Conservation (phyloP, 2,329 filamentous ascomycete species). For the Rutstroemia sp. region DNA sequence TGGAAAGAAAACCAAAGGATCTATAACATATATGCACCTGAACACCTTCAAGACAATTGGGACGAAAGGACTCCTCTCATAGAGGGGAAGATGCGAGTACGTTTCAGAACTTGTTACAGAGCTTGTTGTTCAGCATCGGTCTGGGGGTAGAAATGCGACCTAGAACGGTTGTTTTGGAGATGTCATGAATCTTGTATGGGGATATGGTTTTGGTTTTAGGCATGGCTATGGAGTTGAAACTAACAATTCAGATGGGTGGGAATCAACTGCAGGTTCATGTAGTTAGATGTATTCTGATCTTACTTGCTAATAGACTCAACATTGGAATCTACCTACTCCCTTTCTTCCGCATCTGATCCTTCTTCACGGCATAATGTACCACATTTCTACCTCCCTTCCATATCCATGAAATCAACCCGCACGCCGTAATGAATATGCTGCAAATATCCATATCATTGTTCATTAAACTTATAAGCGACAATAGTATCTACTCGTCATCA, state of each 20-base stretch:
- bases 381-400: constrained; percentile 7
- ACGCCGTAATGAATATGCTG: constrained; percentile 26
- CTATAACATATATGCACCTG: neutral
- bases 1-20: neutral
- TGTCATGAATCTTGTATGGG: no score
- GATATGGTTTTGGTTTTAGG: no score
- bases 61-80: no score
- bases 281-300: neutral
- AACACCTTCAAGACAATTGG: no score
- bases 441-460: constrained; percentile 22
- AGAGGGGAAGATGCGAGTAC: no score
- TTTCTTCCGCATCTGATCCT: neutral
- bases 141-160: no score
- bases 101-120: no score
- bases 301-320: neutral
- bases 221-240: no score
- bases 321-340: neutral
- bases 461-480: constrained; percentile 17
- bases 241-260: no score
- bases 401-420: constrained; percentile 29
- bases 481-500: constrained; percentile 48
- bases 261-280: no score
- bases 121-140: no score
- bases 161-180: no score
- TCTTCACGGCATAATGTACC: constrained; percentile 3